Percentiles rank a stretch among this genome's conserved stretches.
These are phyloP conservation scores for Candida patagonica DNA, from an alignment of 805 yeast species.

Conservation along the genomic window DNA sequence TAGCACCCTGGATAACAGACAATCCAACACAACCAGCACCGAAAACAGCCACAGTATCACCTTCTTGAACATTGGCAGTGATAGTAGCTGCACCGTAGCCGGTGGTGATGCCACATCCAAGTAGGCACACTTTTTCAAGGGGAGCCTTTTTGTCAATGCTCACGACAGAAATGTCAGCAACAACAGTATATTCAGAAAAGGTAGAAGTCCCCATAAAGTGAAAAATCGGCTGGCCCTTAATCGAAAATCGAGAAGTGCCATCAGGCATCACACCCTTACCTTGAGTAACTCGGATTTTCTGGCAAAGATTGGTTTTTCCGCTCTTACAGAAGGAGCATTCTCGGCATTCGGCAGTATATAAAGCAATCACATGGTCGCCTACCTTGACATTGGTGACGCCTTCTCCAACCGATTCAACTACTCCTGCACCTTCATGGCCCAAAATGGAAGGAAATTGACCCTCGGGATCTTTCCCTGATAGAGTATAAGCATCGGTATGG, in stretches of 20 bases:
- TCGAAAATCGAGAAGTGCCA: slow-evolving; percentile 82
- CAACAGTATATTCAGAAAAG: slow-evolving; percentile 94
- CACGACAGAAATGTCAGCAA: slow-evolving; percentile 93
- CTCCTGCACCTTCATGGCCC: slow-evolving; percentile 98
- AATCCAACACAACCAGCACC: slow-evolving; percentile 98
- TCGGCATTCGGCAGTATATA: slow-evolving; percentile 94
- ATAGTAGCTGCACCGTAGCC: slow-evolving; percentile 97
- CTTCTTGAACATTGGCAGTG: slow-evolving; percentile 83
- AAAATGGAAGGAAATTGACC: slow-evolving; percentile 88
- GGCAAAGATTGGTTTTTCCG: slow-evolving; percentile 95
- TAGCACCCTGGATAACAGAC: slow-evolving; percentile 93
- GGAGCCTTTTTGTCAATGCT: slow-evolving; percentile 81
- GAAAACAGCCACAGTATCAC: slow-evolving; percentile 91
- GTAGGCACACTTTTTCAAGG: slow-evolving; percentile 76
- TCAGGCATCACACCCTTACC: slow-evolving; percentile 99
- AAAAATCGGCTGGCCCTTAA: slow-evolving; percentile 63
- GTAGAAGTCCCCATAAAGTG: slow-evolving; percentile 99
- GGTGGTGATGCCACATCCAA: slow-evolving; percentile 98
- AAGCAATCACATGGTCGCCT: slow-evolving; percentile 89
- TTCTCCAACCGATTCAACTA: slow-evolving; percentile 91
- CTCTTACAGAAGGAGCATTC: slow-evolving; percentile 92
- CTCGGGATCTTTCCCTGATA: slow-evolving; percentile 92
- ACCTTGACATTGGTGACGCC: slow-evolving; percentile 83
- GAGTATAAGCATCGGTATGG: slow-evolving; percentile 96
- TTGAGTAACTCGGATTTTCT: slow-evolving; percentile 92